Percentiles rank a stretch among this genome's conserved stretches.
phyloP scores from a whole-genome alignment of 495 filamentous ascomycete genomes.

The Apiosordaria backusii region DNA sequence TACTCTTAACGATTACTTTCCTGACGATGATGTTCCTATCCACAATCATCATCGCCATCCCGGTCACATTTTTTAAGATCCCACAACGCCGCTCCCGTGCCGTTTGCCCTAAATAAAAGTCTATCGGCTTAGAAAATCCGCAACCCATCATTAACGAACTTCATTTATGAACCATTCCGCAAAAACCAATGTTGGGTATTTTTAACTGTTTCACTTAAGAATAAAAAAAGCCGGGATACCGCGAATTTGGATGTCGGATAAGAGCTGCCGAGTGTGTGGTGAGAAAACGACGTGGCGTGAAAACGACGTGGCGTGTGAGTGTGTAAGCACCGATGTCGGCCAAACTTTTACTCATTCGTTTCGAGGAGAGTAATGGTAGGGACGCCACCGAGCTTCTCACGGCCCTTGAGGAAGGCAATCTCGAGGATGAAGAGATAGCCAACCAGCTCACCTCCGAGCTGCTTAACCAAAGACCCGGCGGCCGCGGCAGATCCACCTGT shows the following conservation, averaged over 20 bases:
- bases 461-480: slow-evolving; percentile 77
- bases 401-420: slow-evolving; percentile 88
- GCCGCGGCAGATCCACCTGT: slow-evolving; percentile 88
- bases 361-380: slow-evolving; percentile 81
- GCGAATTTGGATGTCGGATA: background rate
- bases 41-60: background rate
- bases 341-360: slow-evolving; percentile 30
- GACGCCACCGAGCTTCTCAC: slow-evolving; percentile 75
- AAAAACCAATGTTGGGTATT: background rate
- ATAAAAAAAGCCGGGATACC: background rate
- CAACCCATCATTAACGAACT: background rate
- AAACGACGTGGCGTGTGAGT: too few species aligned
- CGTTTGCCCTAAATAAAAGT: background rate
- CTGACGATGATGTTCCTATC: background rate
- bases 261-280: background rate
- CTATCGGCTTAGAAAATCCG: slow-evolving; percentile 8
- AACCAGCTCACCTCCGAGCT: slow-evolving; percentile 77
- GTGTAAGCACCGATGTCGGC: slow-evolving; percentile 13
- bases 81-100: background rate
- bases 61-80: background rate
- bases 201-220: background rate
- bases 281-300: too few species aligned
- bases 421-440: slow-evolving; percentile 96
- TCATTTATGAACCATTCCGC: background rate
- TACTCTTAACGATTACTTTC: background rate